A percentile compares a stretch with the other conserved stretches of the same genome.
These are phyloP conservation scores for Berberis thunbergii DNA, from an alignment of 164 flowering plant species.

Conservation along the genomic window DNA sequence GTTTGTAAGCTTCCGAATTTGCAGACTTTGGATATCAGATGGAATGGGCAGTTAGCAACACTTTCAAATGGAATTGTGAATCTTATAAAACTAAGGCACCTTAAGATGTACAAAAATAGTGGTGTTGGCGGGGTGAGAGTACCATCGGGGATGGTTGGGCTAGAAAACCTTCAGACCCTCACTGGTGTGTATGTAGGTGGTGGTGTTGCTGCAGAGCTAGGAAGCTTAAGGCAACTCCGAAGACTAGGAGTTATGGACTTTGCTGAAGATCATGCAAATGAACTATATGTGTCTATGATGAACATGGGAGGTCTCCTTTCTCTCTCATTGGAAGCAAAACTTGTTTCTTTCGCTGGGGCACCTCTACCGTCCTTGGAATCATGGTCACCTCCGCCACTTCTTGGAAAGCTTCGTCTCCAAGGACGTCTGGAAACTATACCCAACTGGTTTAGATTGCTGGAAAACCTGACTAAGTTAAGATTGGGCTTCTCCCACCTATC, in stretches of 20 bases:
- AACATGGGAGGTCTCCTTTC: constrained; percentile 12
- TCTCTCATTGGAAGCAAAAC: constrained; percentile 18
- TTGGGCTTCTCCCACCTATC: constrained; percentile 18
- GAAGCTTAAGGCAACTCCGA: constrained; percentile 9
- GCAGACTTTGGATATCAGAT: constrained; percentile 20
- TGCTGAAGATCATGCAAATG: constrained; percentile 14
- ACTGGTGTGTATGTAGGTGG: constrained; percentile 17
- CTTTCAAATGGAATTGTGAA: constrained; percentile 13
- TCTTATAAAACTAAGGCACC: constrained; percentile 17
- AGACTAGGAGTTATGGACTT: constrained; percentile 19
- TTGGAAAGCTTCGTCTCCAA: constrained; percentile 17
- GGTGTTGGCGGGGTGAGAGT: constrained; percentile 13
- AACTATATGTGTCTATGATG: constrained; percentile 15
- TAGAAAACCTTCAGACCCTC: constrained; percentile 14
- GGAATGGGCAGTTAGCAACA: constrained; percentile 12
- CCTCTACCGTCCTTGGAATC: constrained; percentile 8
- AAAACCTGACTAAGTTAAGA: constrained; percentile 15
- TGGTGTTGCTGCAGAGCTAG: constrained; percentile 14
- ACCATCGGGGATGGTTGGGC: constrained; percentile 15
- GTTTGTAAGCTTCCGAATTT: constrained; percentile 12
- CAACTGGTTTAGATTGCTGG: constrained; percentile 17
- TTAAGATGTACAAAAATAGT: constrained; percentile 20
- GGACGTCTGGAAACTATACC: constrained; percentile 17
- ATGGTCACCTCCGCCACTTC: constrained; percentile 21
- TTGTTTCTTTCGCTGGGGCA: background rate